These are phyloP conservation scores for Chloropicon primus DNA, from an alignment of 139 green algal species.

Conservation along the genomic window DNA sequence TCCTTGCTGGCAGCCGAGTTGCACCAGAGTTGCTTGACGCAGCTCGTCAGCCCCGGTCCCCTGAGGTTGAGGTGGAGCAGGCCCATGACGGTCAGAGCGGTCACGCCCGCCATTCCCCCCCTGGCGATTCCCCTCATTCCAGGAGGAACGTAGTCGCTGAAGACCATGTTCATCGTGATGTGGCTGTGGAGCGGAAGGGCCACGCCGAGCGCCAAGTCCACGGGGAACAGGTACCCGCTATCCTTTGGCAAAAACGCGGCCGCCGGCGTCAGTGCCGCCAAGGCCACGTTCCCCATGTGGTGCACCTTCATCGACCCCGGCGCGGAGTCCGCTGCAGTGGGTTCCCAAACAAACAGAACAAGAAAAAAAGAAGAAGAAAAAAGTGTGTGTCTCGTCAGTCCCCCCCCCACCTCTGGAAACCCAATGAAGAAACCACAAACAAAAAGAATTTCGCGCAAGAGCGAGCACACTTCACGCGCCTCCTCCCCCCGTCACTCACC, in stretches of 20 bases:
- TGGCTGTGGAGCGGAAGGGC: conserved; percentile 52
- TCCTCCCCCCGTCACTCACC: too few relatives aligned
- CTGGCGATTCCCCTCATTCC: conserved; percentile 17
- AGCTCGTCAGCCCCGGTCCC: not conserved
- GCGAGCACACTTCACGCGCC: too few relatives aligned
- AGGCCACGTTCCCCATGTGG: not conserved
- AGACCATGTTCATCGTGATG: conserved; percentile 49
- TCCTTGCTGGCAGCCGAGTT: not conserved
- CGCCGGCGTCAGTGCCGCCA: not conserved
- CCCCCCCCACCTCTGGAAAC: too few relatives aligned
- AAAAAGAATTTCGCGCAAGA: too few relatives aligned
- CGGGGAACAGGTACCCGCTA: not conserved
- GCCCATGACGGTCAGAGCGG: conserved; percentile 38
- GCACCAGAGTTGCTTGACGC: not conserved
- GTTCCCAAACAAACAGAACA: not conserved
- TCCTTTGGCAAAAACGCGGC: not conserved
- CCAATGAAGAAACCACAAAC: too few relatives aligned
- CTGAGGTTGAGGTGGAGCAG: conserved; percentile 53
- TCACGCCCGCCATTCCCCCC: conserved; percentile 33
- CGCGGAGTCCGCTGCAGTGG: not conserved
- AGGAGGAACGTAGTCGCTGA: conserved; percentile 59
- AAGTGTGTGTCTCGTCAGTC: not conserved
- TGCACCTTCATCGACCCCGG: not conserved
- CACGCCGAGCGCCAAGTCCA: conserved; percentile 3
- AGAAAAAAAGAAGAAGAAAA: not conserved